These are phyloP conservation scores for Verticillium nonalfalfae DNA, from an alignment of 2,329 filamentous ascomycete species.

Conservation along the genomic window DNA sequence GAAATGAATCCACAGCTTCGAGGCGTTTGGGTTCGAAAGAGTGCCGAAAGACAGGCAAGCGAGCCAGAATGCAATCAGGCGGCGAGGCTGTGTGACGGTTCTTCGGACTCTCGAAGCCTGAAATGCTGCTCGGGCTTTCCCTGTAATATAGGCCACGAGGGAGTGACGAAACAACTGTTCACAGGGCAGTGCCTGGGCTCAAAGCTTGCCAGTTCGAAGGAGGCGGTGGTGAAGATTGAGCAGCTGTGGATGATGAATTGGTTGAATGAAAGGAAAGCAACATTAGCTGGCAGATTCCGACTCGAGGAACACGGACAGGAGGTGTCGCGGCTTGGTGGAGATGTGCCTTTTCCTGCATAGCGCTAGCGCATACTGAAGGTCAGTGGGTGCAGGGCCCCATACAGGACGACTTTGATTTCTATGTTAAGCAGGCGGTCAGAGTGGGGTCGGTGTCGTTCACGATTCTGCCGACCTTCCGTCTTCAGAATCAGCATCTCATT, in stretches of 20 bases:
- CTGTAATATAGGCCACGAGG: background rate
- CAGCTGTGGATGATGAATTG: background rate
- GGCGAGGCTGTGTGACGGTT: background rate
- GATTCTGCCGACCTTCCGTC: constrained; percentile 8
- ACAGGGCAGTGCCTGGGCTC: background rate
- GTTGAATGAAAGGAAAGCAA: background rate
- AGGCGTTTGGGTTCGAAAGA: background rate
- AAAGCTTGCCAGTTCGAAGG: background rate
- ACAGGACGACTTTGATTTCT: background rate
- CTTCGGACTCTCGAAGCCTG: background rate
- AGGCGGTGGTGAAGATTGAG: background rate
- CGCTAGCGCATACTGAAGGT: background rate
- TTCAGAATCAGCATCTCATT: background rate
- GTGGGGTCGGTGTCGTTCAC: constrained; percentile 4
- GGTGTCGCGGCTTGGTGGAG: background rate
- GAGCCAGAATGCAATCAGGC: background rate
- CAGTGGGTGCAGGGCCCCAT: background rate
- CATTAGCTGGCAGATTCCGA: background rate
- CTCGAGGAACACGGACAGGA: background rate
- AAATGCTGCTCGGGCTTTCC: background rate
- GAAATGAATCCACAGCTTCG: background rate
- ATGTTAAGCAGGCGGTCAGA: background rate
- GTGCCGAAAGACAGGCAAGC: background rate
- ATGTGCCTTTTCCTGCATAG: background rate
- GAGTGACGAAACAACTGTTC: background rate